Conservation (phyloP, 257 asterid species). For the Nicotiana obtusifolia region DNA sequence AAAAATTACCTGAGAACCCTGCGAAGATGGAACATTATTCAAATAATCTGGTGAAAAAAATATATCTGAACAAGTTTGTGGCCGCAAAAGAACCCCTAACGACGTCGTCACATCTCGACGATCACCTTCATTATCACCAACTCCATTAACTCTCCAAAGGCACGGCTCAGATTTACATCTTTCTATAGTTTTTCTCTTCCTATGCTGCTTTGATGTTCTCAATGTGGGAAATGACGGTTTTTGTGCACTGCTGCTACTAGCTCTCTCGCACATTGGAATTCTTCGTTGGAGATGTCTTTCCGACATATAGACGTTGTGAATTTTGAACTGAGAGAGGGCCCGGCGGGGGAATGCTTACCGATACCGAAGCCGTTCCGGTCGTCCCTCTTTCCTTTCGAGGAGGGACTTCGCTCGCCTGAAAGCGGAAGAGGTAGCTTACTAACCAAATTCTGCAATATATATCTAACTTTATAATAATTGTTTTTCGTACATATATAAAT, state of each 20-base stretch:
- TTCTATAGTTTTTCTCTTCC: constrained; percentile 13
- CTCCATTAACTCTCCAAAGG: constrained; percentile 11
- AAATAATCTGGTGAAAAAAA: constrained; percentile 28
- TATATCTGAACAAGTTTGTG: constrained; percentile 38
- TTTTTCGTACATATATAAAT: too few species aligned
- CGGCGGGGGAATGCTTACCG: too few species aligned
- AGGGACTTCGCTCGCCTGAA: too few species aligned
- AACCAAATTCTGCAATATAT: not conserved
- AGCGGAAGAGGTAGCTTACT: too few species aligned
- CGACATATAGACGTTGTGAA: constrained; percentile 9
- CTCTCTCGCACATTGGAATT: constrained; percentile 31
- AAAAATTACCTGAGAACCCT: not conserved
- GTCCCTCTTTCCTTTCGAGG: too few species aligned
- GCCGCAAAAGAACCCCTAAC: constrained; percentile 41
- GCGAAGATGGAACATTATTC: constrained; percentile 19
- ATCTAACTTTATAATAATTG: not conserved
- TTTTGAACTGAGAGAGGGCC: not conserved
- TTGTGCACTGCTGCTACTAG: constrained; percentile 9
- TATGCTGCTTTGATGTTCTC: constrained; percentile 8
- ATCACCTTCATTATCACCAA: constrained; percentile 3
- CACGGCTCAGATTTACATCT: constrained; percentile 47
- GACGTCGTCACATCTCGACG: constrained; percentile 7
- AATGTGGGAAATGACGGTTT: constrained; percentile 3
- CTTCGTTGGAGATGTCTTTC: constrained; percentile 33
- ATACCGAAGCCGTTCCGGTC: too few species aligned